These are phyloP conservation scores for Kazachstania kunashirensis DNA, from an alignment of 805 yeast species.

Conservation along the genomic window DNA sequence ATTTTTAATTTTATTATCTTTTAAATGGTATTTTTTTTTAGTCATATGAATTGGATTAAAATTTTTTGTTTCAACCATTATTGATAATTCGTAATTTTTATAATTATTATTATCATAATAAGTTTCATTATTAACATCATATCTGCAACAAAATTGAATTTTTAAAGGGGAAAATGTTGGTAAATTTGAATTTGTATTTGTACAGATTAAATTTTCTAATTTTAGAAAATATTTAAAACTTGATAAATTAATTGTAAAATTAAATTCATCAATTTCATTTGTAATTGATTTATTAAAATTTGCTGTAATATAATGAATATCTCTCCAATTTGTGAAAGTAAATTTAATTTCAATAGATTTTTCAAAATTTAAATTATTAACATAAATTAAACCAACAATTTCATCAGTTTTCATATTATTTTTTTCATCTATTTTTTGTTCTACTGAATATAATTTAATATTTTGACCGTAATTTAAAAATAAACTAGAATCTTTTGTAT, in stretches of 20 bases:
- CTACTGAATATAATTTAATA: slow-evolving; percentile 14
- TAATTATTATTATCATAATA: slow-evolving; percentile 31
- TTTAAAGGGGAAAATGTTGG: slow-evolving; percentile 9
- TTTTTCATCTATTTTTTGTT: slow-evolving; percentile 1
- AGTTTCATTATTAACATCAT: slow-evolving; percentile 27
- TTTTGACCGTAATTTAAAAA: slow-evolving; percentile 6
- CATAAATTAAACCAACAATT: slow-evolving; percentile 23
- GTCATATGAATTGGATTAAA: slow-evolving; percentile 1
- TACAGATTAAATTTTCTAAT: slow-evolving; percentile 14
- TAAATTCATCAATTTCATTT: slow-evolving; percentile 23
- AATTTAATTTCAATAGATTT: slow-evolving; percentile 27
- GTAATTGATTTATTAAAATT: slow-evolving; percentile 21
- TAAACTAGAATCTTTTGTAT: background rate
- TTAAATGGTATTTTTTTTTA: background rate
- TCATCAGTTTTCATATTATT: slow-evolving; percentile 8
- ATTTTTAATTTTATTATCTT: background rate
- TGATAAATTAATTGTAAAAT: slow-evolving; percentile 22
- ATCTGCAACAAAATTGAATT: slow-evolving; percentile 27
- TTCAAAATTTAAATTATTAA: slow-evolving; percentile 27
- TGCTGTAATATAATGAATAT: slow-evolving; percentile 26
- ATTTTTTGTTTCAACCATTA: slow-evolving; percentile 4
- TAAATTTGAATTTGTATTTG: slow-evolving; percentile 1
- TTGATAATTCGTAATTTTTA: slow-evolving; percentile 23
- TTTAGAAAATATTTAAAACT: slow-evolving; percentile 21
- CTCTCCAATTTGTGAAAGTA: slow-evolving; percentile 27